These are phyloP conservation scores for Colletotrichum nymphaeae DNA, from an alignment of 2,329 filamentous ascomycete species.

Conservation along the genomic window DNA sequence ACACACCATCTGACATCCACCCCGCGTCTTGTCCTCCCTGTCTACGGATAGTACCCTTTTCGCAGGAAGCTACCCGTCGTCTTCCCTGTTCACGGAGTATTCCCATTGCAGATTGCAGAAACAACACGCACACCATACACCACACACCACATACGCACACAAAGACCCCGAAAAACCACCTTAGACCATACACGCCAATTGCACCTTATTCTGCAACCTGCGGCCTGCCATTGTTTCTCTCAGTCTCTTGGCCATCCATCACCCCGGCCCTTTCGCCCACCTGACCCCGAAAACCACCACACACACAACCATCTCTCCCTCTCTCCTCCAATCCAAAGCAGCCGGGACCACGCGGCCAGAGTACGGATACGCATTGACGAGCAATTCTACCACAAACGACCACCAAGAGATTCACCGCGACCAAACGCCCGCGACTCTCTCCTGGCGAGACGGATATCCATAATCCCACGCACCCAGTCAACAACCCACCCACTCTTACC, in stretches of 20 bases:
- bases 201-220: constrained; percentile 1
- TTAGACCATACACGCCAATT: constrained; percentile 31
- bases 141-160: constrained; percentile 24
- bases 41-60: not conserved
- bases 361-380: not conserved
- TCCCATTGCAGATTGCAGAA: not conserved
- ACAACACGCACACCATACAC: not conserved
- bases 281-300: constrained; percentile 12
- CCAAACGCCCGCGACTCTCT: not conserved
- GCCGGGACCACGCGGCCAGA: constrained; percentile 8
- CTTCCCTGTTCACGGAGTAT: constrained; percentile 8
- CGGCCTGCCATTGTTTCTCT: constrained; percentile 5
- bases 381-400: not conserved
- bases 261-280: constrained; percentile 5
- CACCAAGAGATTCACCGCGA: not conserved
- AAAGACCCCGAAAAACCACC: constrained; percentile 28
- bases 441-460: not conserved
- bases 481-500: not conserved
- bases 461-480: not conserved
- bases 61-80: not conserved
- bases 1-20: not conserved
- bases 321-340: not conserved
- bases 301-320: not conserved
- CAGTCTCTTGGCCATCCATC: not conserved
- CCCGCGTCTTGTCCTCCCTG: not conserved